A percentile compares a stretch with the other conserved stretches of the same genome.
Conservation (phyloP, 2,329 filamentous ascomycete genomes). For the Chrysoporthe cubensis region DNA sequence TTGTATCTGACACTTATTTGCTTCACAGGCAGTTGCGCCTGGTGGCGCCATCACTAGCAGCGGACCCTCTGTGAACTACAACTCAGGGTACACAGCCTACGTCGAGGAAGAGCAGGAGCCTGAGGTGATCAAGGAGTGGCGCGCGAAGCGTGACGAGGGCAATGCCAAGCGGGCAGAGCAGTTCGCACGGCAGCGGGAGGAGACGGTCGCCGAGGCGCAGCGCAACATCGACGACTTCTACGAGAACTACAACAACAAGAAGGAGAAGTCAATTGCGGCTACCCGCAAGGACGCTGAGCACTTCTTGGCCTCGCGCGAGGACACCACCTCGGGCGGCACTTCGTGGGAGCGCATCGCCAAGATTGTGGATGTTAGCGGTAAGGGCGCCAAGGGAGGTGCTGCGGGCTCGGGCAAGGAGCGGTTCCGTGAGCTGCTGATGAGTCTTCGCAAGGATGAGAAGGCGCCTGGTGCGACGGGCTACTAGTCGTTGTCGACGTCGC, state of each 20-base stretch:
- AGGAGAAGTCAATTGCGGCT: slow-evolving; percentile 89
- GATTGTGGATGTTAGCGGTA: slow-evolving; percentile 95
- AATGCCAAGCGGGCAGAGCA: slow-evolving; percentile 84
- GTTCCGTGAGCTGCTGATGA: slow-evolving; percentile 88
- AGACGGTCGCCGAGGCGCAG: slow-evolving; percentile 87
- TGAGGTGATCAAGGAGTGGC: slow-evolving; percentile 89
- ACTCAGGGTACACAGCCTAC: slow-evolving; percentile 63
- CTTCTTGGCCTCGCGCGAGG: slow-evolving; percentile 85
- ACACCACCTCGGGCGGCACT: slow-evolving; percentile 91
- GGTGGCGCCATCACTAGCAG: slow-evolving; percentile 73
- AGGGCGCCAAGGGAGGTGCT: slow-evolving; percentile 84
- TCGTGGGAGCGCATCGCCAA: slow-evolving; percentile 99
- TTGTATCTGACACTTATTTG: not conserved
- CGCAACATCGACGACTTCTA: slow-evolving; percentile 99
- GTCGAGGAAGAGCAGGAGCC: slow-evolving; percentile 71
- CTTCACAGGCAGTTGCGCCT: slow-evolving; percentile 67
- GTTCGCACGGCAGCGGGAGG: slow-evolving; percentile 78
- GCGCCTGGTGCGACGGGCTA: slow-evolving; percentile 66
- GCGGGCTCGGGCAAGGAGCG: slow-evolving; percentile 92
- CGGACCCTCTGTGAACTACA: slow-evolving; percentile 66
- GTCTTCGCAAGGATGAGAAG: slow-evolving; percentile 91
- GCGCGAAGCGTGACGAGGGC: slow-evolving; percentile 82
- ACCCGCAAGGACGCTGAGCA: slow-evolving; percentile 91
- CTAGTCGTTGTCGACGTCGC: slow-evolving; percentile 26
- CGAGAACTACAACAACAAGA: slow-evolving; percentile 98